Conservation (phyloP, 441 rosid species). For the Populus trichocarpa region DNA sequence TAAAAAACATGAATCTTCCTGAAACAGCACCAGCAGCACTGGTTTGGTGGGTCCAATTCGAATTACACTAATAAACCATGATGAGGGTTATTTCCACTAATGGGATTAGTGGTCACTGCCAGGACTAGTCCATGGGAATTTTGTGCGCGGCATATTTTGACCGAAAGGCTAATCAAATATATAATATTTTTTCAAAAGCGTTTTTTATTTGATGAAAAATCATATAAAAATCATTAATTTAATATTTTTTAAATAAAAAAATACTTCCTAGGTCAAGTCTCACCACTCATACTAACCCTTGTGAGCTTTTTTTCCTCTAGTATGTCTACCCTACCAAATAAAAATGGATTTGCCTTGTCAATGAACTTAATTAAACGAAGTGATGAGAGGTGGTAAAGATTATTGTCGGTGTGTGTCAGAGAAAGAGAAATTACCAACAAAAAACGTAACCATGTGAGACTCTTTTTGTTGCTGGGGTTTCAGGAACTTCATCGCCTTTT, state of each 20-base stretch:
- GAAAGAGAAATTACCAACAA: constrained; percentile 57
- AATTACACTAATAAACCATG: constrained; percentile 1
- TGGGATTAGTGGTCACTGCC: constrained; percentile 2
- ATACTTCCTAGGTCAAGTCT: background rate
- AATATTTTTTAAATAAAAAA: no score
- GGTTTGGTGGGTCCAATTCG: background rate
- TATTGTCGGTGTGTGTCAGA: background rate
- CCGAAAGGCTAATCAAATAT: background rate
- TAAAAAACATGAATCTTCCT: background rate
- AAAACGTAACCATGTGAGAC: constrained; percentile 97
- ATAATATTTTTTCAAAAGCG: no score
- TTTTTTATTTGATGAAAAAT: no score
- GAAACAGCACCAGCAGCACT: background rate
- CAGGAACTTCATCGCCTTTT: constrained; percentile 95
- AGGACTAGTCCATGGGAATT: background rate
- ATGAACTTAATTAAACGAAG: background rate
- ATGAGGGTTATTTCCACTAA: background rate
- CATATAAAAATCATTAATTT: no score
- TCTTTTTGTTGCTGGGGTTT: constrained; percentile 81
- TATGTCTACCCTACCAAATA: background rate
- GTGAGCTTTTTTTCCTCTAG: background rate
- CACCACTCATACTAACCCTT: background rate
- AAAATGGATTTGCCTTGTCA: background rate
- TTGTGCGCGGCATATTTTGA: background rate
- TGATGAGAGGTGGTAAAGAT: background rate